These are phyloP conservation scores for Russula earlei DNA, from an alignment of 768 basidiomycete genomes.

Conservation along the genomic window DNA sequence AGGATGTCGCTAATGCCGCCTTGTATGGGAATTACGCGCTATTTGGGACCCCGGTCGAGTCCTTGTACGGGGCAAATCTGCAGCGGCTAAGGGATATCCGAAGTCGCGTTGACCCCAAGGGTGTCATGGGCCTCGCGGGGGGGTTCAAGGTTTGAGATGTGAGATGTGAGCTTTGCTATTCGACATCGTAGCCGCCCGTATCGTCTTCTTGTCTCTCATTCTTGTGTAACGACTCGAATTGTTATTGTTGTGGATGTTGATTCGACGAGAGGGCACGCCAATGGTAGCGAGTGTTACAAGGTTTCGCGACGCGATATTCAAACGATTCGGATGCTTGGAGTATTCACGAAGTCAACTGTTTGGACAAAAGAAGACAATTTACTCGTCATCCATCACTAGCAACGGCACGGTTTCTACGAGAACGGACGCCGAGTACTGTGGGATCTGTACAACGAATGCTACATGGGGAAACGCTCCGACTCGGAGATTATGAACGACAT, in stretches of 20 bases:
- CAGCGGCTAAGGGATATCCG: conserved; percentile 9
- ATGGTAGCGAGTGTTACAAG: too few species aligned
- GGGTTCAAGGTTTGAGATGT: conserved; percentile 19
- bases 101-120: conserved; percentile 8
- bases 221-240: neutral
- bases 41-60: conserved; percentile 6
- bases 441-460: too few species aligned
- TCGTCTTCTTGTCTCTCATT: neutral
- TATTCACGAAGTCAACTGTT: too few species aligned
- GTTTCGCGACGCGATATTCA: too few species aligned
- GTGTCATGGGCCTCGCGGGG: conserved; percentile 21
- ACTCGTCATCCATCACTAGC: too few species aligned
- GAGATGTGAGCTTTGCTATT: neutral
- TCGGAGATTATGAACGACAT: too few species aligned
- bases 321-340: too few species aligned
- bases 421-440: too few species aligned
- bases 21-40: conserved; percentile 21
- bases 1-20: conserved; percentile 5
- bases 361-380: too few species aligned
- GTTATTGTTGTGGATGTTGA: neutral
- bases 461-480: too few species aligned
- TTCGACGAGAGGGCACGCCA: too few species aligned
- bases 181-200: neutral
- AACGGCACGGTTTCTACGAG: too few species aligned
- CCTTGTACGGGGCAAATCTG: conserved; percentile 19